These are phyloP conservation scores for Ceratocystis ficicola DNA, from an alignment of 2,329 filamentous ascomycete species.

Conservation along the genomic window DNA sequence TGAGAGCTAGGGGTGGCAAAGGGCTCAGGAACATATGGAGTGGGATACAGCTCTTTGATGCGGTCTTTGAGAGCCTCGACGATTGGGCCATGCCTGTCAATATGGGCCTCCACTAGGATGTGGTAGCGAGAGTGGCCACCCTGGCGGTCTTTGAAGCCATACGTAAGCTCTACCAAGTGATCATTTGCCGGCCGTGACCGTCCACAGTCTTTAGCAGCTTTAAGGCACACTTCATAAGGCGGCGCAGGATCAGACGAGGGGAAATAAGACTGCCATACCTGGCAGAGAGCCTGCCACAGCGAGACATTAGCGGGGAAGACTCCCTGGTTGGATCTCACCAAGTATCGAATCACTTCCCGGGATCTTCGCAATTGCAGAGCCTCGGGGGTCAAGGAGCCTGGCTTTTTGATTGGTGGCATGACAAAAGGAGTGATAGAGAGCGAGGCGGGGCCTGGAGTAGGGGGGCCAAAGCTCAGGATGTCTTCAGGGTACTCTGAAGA, in stretches of 20 bases:
- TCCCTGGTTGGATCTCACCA: conserved; percentile 34
- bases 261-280: conserved; percentile 36
- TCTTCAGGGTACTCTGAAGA: conserved; percentile 10
- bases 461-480: neutral
- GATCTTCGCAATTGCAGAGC: conserved; percentile 28
- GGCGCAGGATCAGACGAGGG: conserved; percentile 30
- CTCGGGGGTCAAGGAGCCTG: conserved; percentile 27
- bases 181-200: conserved; percentile 25
- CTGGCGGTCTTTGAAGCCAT: conserved; percentile 33
- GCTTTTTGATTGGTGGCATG: conserved; percentile 25
- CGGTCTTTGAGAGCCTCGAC: conserved; percentile 35
- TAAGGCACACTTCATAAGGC: conserved; percentile 31
- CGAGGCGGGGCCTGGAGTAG: neutral
- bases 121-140: conserved; percentile 36
- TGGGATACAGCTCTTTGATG: conserved; percentile 38
- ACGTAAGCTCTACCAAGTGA: conserved; percentile 32
- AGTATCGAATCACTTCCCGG: conserved; percentile 33
- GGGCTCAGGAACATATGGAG: conserved; percentile 28
- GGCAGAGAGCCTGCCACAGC: conserved; percentile 38
- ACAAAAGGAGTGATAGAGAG: conserved; percentile 11
- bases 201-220: conserved; percentile 32
- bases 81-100: conserved; percentile 34
- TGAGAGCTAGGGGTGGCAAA: conserved; percentile 7
- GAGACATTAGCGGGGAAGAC: conserved; percentile 41
- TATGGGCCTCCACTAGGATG: conserved; percentile 33